phyloP scores from a whole-genome alignment of 2,329 filamentous ascomycete species.

The Sporothrix inflata region DNA sequence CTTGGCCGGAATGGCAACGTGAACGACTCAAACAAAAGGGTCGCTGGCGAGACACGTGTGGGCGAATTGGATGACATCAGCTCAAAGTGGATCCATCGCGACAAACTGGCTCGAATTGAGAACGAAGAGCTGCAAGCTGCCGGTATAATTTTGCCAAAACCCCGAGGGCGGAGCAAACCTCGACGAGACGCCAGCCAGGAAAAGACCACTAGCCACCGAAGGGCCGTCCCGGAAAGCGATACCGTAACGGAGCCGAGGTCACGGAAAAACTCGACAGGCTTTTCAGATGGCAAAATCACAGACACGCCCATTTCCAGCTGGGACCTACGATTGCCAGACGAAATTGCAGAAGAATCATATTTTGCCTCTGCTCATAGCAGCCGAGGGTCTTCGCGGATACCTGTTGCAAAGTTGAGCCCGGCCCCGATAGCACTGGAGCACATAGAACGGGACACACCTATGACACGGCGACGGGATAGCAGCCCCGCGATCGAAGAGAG shows the following conservation, averaged over 20 bases:
- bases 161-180: slow-evolving; percentile 51
- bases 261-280: slow-evolving; percentile 53
- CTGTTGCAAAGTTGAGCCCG: slow-evolving; percentile 78
- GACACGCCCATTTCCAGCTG: slow-evolving; percentile 57
- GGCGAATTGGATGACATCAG: slow-evolving; percentile 54
- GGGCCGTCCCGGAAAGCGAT: slow-evolving; percentile 41
- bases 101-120: slow-evolving; percentile 82
- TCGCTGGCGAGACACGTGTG: slow-evolving; percentile 39
- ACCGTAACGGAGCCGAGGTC: slow-evolving; percentile 40
- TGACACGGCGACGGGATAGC: slow-evolving; percentile 63
- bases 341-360: slow-evolving; percentile 68
- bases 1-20: neutral
- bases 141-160: slow-evolving; percentile 64
- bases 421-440: slow-evolving; percentile 72
- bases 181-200: slow-evolving; percentile 36
- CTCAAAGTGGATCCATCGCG: slow-evolving; percentile 83
- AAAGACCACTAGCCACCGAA: slow-evolving; percentile 41
- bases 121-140: slow-evolving; percentile 79
- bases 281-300: slow-evolving; percentile 42
- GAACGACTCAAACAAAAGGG: slow-evolving; percentile 34
- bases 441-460: slow-evolving; percentile 72
- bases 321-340: slow-evolving; percentile 77
- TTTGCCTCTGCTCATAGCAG: slow-evolving; percentile 55
- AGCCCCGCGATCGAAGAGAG: slow-evolving; percentile 58
- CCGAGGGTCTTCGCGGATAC: slow-evolving; percentile 79